Evolutionary conservation across 73 alveolate species (phyloP).

Genomic region (Paramecium caudatum): DNA sequence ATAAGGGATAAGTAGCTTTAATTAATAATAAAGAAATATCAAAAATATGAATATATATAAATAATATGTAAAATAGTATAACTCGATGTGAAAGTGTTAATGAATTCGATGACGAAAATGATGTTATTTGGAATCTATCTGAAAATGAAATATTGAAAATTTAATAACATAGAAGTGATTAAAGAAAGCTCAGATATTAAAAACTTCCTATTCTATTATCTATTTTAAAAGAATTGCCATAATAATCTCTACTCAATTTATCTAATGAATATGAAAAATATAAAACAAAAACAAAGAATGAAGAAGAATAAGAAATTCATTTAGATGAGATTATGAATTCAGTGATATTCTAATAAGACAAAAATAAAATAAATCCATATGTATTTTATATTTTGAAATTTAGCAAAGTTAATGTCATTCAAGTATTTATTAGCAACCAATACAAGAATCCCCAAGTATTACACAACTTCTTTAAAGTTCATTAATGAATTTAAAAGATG

Average conservation of each 20-base stretch:
- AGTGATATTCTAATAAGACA: neutral
- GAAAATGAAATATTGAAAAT: neutral
- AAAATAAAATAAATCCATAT: neutral
- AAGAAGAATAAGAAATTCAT: neutral
- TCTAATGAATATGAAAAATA: neutral
- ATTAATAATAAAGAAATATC: too few relatives aligned
- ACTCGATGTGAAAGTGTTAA: neutral
- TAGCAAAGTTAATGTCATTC: neutral
- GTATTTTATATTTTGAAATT: constrained; percentile 3
- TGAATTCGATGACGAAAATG: neutral
- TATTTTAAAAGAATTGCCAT: neutral
- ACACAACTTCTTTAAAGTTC: neutral
- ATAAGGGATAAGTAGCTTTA: too few relatives aligned
- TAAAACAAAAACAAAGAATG: neutral
- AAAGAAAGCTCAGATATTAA: neutral
- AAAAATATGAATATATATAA: too few relatives aligned
- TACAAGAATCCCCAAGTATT: neutral
- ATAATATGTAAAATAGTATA: too few relatives aligned
- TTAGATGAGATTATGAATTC: neutral
- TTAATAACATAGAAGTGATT: neutral
- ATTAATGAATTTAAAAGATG: neutral
- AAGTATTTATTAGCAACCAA: neutral
- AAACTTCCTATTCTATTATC: constrained; percentile 4
- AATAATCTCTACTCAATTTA: neutral
- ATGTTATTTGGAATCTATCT: too few relatives aligned